Evolutionary conservation across 306 rosid genomes (phyloP).

Genomic region (Trifolium dubium): DNA sequence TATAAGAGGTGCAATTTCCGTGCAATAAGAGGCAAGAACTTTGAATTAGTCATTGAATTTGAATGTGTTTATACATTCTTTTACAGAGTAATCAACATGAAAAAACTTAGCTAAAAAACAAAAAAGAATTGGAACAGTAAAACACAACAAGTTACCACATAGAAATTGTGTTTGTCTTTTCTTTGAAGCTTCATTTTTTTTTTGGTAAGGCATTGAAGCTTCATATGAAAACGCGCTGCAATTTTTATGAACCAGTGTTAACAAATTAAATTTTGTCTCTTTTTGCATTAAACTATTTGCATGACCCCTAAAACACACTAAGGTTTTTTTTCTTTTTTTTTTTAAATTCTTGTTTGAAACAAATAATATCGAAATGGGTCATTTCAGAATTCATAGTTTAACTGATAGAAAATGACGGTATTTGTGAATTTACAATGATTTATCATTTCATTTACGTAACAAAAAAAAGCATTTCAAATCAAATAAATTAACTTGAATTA

Average conservation of each 20-base stretch:
- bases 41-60: slow-evolving; percentile 43
- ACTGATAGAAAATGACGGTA: too few species aligned
- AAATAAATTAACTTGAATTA: too few species aligned
- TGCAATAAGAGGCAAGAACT: slow-evolving; percentile 30
- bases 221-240: slow-evolving; percentile 33
- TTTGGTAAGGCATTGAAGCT: too few species aligned
- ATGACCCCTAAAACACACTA: background rate
- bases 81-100: slow-evolving; percentile 31
- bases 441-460: too few species aligned
- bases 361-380: too few species aligned
- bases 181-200: slow-evolving; percentile 41
- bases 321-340: too few species aligned
- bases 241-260: background rate
- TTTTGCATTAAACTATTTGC: background rate
- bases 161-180: slow-evolving; percentile 26
- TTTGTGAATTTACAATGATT: too few species aligned
- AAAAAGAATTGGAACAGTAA: background rate
- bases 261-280: background rate
- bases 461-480: too few species aligned
- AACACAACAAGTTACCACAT: background rate
- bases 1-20: slow-evolving; percentile 37
- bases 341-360: too few species aligned
- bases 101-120: slow-evolving; percentile 22
- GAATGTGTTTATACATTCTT: background rate
- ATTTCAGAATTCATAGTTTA: too few species aligned